Base-by-base conservation (phyloP, 83 land plant genomes). In the Picea abies region DNA sequence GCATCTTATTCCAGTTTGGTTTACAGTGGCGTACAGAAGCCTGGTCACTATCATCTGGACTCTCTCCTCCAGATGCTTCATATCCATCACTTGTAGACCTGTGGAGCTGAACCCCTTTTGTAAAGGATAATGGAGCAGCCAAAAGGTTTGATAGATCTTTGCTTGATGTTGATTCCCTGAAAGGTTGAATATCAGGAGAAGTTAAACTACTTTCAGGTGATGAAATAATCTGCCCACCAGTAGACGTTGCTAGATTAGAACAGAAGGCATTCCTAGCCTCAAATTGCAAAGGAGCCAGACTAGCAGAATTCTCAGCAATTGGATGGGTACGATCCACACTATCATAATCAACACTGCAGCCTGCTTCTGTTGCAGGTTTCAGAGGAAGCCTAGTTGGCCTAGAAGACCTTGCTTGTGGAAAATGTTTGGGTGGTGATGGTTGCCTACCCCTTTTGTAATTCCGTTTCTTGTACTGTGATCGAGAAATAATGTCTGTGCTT, bases 61-160 rank as follows among this genome's bases (percentile, higher is more conserved):
- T 86, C 87, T 95, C 98, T 4, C 98, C 98, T 29, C 96, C 98
- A 68, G 98, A 95, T 35, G 98, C 95, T 72, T 95, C 96, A 79
- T 94, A 95, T 17, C 98, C 98, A 84, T 94, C 98, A 80, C 95
- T 95, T 0, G 90, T 87, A 25, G 98, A 94, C 78, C 93, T 92
- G 41, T 89, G 87, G 11, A 94, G 82, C 35, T 90, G 89, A n/a
- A 88, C 49, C 25, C 88, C 94, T 60, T 84, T 86, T 39, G 82
- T 44, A 29, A 79, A 79, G 67, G 80, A 79, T 35, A 79, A 79
- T 19, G 80, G 67, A 1, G 80, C 67, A 19, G 66, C 80, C 66
- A 63, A 32, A 25, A 61, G n/a, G 44, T 23, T 29, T 37, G 83
- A 47, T 61, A 86, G 91, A 80, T 90, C 90, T 5, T 89, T 83